Conservation (phyloP, 1,284 basidiomycete species). For the Phenoliferia sp. region DNA sequence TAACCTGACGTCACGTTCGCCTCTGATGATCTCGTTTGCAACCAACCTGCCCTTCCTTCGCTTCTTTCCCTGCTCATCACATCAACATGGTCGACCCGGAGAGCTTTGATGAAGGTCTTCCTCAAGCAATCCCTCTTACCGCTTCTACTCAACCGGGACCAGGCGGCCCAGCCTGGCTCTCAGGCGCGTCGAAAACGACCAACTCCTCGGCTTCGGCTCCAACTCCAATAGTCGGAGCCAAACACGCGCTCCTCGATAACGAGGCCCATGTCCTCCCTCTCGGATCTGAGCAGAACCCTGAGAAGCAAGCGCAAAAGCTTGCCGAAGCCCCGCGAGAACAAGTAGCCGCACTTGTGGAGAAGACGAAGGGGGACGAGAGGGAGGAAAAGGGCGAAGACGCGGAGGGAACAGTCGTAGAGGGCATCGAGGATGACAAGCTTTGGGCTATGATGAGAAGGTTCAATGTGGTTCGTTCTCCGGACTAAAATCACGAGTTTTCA, state of each 20-base stretch:
- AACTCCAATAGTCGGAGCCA: not conserved
- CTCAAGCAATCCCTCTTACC: too few relatives aligned
- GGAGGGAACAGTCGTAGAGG: slow-evolving; percentile 43
- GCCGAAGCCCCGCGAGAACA: slow-evolving; percentile 39
- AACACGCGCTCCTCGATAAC: not conserved
- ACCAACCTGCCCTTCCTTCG: too few relatives aligned
- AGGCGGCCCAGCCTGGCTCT: too few relatives aligned
- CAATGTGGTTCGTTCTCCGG: slow-evolving; percentile 39
- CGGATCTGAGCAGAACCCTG: slow-evolving; percentile 40
- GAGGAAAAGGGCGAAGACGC: slow-evolving; percentile 41
- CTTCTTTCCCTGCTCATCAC: too few relatives aligned
- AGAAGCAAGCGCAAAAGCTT: slow-evolving; percentile 39
- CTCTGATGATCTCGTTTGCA: too few relatives aligned
- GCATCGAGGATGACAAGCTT: slow-evolving; percentile 46
- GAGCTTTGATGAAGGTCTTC: too few relatives aligned
- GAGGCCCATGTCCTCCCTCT: slow-evolving; percentile 38
- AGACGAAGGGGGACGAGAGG: slow-evolving; percentile 43
- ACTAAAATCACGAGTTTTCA: not conserved
- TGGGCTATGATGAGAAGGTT: slow-evolving; percentile 45
- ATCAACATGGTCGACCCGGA: too few relatives aligned
- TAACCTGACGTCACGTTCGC: too few relatives aligned
- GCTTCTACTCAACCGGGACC: too few relatives aligned
- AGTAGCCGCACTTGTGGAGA: slow-evolving; percentile 43
- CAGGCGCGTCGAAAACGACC: too few relatives aligned
- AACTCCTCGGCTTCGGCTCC: too few relatives aligned